Conservation (phyloP, 441 rosid species). For the Brassica hybrid region DNA sequence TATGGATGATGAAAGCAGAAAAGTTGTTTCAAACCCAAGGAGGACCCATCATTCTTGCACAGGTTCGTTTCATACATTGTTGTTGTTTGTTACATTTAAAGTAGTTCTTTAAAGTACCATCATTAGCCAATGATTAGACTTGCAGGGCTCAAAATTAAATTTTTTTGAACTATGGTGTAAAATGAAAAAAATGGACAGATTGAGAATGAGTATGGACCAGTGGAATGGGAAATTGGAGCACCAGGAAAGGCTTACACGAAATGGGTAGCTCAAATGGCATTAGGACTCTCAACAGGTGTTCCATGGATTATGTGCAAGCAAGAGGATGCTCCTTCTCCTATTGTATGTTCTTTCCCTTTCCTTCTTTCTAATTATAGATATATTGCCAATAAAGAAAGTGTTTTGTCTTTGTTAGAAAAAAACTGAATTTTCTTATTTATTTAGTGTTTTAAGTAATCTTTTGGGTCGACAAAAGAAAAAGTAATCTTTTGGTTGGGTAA, state of each 20-base stretch:
- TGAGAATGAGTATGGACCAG: slow-evolving; percentile 72
- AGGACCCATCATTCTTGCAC: slow-evolving; percentile 79
- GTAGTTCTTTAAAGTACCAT: slow-evolving; percentile 15
- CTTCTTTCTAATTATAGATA: slow-evolving; percentile 1
- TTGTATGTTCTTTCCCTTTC: slow-evolving; percentile 46
- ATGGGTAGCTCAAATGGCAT: slow-evolving; percentile 77
- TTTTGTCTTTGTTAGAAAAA: not conserved
- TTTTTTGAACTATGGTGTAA: not conserved
- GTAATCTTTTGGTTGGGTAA: not conserved
- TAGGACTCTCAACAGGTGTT: slow-evolving; percentile 68
- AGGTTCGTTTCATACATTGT: slow-evolving; percentile 46
- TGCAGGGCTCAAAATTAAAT: not conserved
- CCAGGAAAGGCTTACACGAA: slow-evolving; percentile 61
- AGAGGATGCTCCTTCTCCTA: slow-evolving; percentile 73
- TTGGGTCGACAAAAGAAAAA: not conserved
- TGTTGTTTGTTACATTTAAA: slow-evolving; percentile 30
- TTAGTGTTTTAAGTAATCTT: not conserved
- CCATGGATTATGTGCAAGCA: slow-evolving; percentile 91
- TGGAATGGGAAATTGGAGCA: slow-evolving; percentile 67
- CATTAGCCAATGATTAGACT: slow-evolving; percentile 19
- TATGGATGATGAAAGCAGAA: slow-evolving; percentile 75
- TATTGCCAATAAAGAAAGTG: not conserved
- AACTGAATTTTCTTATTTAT: not conserved
- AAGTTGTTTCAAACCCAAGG: slow-evolving; percentile 64
- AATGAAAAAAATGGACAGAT: slow-evolving; percentile 46